Percentiles rank a stretch among this genome's conserved stretches.
phyloP scores from a whole-genome alignment of 768 basidiomycete genomes.

The Collybia sordida region DNA sequence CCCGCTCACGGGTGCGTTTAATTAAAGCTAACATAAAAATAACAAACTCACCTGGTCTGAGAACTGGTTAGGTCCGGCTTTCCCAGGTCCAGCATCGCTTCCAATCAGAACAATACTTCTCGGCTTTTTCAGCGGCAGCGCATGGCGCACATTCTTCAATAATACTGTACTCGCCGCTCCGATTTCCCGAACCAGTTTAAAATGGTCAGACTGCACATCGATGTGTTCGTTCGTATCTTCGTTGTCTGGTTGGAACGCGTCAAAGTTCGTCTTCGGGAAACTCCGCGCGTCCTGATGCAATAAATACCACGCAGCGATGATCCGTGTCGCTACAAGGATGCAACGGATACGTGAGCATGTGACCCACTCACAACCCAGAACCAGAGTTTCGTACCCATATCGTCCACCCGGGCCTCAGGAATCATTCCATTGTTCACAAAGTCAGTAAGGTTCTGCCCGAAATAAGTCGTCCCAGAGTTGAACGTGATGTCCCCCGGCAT shows the following conservation, averaged over 20 bases:
- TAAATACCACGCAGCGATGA: slow-evolving; percentile 71
- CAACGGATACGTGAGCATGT: not conserved
- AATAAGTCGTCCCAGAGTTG: slow-evolving; percentile 53
- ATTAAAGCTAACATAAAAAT: not conserved
- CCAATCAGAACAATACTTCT: slow-evolving; percentile 63
- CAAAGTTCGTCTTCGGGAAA: slow-evolving; percentile 72
- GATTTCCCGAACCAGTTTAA: slow-evolving; percentile 65
- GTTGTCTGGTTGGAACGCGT: slow-evolving; percentile 56
- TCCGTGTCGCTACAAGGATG: slow-evolving; percentile 55
- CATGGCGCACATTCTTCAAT: slow-evolving; percentile 65
- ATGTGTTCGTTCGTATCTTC: slow-evolving; percentile 57
- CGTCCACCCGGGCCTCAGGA: slow-evolving; percentile 60
- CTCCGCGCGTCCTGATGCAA: slow-evolving; percentile 59
- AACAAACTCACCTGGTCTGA: slow-evolving; percentile 42
- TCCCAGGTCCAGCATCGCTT: slow-evolving; percentile 62
- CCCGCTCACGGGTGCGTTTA: not conserved
- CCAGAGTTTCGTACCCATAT: slow-evolving; percentile 57
- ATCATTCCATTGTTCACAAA: slow-evolving; percentile 75
- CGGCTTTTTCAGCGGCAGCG: slow-evolving; percentile 59
- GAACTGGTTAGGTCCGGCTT: slow-evolving; percentile 70
- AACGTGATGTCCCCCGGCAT: slow-evolving; percentile 63
- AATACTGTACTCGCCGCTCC: slow-evolving; percentile 74
- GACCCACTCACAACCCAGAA: too few relatives aligned
- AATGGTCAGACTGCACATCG: slow-evolving; percentile 72
- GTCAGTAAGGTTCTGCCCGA: slow-evolving; percentile 64